Evolutionary conservation across 352 stramenopile genomes (phyloP), one percentile per base, ranked within the genome.

Genomic region (Phytophthora gonapodyides): DNA sequence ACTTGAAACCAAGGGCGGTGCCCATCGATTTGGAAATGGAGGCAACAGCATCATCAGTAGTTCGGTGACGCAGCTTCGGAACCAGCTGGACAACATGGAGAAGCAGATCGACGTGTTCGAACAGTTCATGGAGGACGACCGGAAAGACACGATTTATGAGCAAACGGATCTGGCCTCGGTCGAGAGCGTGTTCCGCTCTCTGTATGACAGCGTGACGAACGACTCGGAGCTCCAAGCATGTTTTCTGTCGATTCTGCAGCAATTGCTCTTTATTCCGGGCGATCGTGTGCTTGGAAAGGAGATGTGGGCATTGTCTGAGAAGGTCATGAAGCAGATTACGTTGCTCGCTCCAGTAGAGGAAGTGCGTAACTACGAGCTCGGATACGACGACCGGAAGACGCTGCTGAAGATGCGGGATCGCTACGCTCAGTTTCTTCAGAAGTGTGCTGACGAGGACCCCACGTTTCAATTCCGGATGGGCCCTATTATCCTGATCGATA

Each of bases 21-120:
- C 21, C 0, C 35, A 57, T 12, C 59, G 64, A 48, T 64, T 66
- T 44, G 64, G 44, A 55, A 76, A 60, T 59, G 67, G 69, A 38
- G 75, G 70, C 37, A 80, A 80, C 42, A 80, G 67, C 31, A 86
- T 87, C 35, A 88, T 88, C 54, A 89, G 78, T 44, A 91, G 72
- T 48, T 89, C 73, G 7, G 82, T 88, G 35, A 87, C 80, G 10
- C 81, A 93, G 56, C 67, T 94, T 47, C 82, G 85, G 5, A 91
- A 84, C 45, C 85, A 94, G 42, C 57, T 94, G 16, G 85, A 94
- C 69, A 94, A 91, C 56, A 89, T 94, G 76, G 85, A 94, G 54
- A 93, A 92, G 55, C 85, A 94, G 52, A 94, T 94, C 43, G 85
- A 94, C 61, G 85, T 94, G 41, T 94, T 94, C 49, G 85, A 94